phyloP scores from a whole-genome alignment of 2,329 filamentous ascomycete species.

The Microsporum ferrugineum region DNA sequence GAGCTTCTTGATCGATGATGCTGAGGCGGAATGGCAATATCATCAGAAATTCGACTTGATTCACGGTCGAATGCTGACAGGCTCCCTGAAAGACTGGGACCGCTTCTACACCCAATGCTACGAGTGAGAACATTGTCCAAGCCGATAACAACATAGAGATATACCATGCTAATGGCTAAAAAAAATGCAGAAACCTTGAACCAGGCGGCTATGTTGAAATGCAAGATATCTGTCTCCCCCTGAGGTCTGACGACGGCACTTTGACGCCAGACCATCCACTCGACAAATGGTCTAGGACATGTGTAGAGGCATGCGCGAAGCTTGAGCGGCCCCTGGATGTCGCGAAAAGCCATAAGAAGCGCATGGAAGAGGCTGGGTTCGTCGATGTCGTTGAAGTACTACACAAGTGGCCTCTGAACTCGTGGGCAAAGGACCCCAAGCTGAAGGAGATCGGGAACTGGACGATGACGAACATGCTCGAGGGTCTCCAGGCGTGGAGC shows the following conservation, averaged over 20 bases:
- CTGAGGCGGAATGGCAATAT: constrained; percentile 18
- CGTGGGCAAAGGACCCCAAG: constrained; percentile 39
- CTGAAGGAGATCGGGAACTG: constrained; percentile 41
- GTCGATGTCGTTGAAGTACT: constrained; percentile 25
- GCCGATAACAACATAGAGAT: not conserved
- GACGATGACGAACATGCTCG: constrained; percentile 32
- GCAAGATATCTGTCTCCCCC: constrained; percentile 37
- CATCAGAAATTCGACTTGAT: constrained; percentile 18
- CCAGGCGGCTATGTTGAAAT: constrained; percentile 41
- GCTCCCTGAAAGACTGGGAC: constrained; percentile 15
- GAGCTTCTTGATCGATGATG: constrained; percentile 18
- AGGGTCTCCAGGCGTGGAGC: constrained; percentile 34
- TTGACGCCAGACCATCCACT: constrained; percentile 25
- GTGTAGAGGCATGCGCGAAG: constrained; percentile 24
- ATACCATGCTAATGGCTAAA: not conserved
- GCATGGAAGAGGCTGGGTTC: constrained; percentile 34
- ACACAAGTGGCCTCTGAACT: constrained; percentile 34
- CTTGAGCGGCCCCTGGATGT: constrained; percentile 34
- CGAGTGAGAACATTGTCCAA: constrained; percentile 10
- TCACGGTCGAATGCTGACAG: constrained; percentile 14
- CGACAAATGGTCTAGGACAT: constrained; percentile 13
- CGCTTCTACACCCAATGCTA: constrained; percentile 1
- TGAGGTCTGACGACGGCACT: constrained; percentile 32
- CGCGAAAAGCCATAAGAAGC: constrained; percentile 25
- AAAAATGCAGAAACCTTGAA: constrained; percentile 26